phyloP scores from a whole-genome alignment of 1,139 yeast genomes.

The Yamadazyma triangularis region DNA sequence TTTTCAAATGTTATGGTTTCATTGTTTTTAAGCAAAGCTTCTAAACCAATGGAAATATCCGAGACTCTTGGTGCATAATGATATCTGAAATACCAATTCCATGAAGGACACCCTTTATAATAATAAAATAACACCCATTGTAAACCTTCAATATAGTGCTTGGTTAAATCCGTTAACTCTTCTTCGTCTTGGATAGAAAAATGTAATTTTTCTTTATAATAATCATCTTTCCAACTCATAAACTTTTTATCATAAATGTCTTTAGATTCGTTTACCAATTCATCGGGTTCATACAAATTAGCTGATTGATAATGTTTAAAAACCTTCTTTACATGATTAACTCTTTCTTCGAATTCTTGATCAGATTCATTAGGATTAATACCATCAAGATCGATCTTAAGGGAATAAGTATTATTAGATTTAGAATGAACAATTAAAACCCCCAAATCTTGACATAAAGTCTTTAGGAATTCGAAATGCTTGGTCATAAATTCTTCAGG shows the following conservation, averaged over 20 bases:
- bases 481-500: constrained; percentile 44
- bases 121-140: constrained; percentile 95
- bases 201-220: constrained; percentile 73
- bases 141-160: constrained; percentile 85
- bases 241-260: constrained; percentile 70
- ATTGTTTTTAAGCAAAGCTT: constrained; percentile 37
- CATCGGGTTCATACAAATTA: constrained; percentile 58
- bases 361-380: constrained; percentile 59
- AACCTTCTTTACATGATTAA: constrained; percentile 35
- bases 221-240: constrained; percentile 73
- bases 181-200: constrained; percentile 58
- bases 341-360: constrained; percentile 56
- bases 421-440: constrained; percentile 59
- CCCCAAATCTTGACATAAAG: constrained; percentile 62
- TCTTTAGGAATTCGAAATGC: constrained; percentile 56
- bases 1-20: constrained; percentile 55
- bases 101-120: constrained; percentile 84
- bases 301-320: constrained; percentile 72
- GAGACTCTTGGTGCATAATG: constrained; percentile 94
- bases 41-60: constrained; percentile 70
- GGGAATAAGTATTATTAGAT: constrained; percentile 48
- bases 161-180: constrained; percentile 57
- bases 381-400: constrained; percentile 72
- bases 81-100: constrained; percentile 90
- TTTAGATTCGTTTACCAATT: constrained; percentile 56